Evolutionary conservation across 129 eudicot genomes (phyloP).

Genomic region (Lonicera japonica): DNA sequence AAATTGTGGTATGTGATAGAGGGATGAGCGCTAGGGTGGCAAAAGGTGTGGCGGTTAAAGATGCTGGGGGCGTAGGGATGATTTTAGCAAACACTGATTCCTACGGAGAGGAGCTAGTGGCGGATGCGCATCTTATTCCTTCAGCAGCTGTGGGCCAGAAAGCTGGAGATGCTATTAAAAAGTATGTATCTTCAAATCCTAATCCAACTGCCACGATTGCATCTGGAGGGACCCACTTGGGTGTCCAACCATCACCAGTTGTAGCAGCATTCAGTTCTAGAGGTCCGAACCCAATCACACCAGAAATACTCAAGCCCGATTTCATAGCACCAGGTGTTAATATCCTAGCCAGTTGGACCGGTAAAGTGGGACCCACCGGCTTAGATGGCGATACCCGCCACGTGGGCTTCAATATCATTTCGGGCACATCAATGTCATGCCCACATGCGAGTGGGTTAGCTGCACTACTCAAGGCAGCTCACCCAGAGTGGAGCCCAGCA

Average conservation of each 20-base stretch:
- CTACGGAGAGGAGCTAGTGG: constrained; percentile 69
- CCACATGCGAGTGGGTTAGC: constrained; percentile 84
- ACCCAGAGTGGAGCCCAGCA: constrained; percentile 87
- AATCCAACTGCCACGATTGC: constrained; percentile 50
- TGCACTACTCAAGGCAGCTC: constrained; percentile 55
- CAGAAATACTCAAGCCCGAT: constrained; percentile 74
- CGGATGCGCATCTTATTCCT: constrained; percentile 72
- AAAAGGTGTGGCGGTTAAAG: constrained; percentile 61
- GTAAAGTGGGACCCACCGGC: constrained; percentile 65
- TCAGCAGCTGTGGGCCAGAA: constrained; percentile 48
- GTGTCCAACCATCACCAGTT: constrained; percentile 69
- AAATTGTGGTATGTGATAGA: constrained; percentile 75
- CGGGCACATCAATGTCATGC: constrained; percentile 94
- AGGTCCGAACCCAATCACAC: constrained; percentile 84
- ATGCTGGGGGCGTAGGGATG: constrained; percentile 82
- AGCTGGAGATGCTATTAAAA: constrained; percentile 50
- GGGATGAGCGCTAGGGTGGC: constrained; percentile 50
- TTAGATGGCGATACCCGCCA: constrained; percentile 42
- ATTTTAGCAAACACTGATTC: constrained; percentile 53
- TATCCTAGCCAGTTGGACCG: constrained; percentile 79
- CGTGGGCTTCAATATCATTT: constrained; percentile 59
- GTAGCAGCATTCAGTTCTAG: constrained; percentile 86
- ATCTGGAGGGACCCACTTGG: constrained; percentile 50
- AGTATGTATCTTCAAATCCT: constrained; percentile 34
- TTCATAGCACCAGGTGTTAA: constrained; percentile 84